Base-by-base conservation (phyloP, 805 yeast genomes). In the Suhomyces kilbournensis region DNA sequence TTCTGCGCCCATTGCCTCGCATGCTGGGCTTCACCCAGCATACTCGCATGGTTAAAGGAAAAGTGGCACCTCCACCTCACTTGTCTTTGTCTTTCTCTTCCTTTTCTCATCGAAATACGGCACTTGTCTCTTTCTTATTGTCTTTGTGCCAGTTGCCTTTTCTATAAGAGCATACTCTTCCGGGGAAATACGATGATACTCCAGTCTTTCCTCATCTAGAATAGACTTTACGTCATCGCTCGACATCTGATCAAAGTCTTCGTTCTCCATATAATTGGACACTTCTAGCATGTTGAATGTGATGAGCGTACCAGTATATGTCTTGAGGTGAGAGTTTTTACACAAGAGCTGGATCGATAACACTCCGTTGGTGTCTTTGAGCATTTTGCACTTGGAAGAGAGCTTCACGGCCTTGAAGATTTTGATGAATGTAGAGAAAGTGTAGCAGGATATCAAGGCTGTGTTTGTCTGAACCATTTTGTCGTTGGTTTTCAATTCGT, bases 51-150 rank as follows among this genome's bases (percentile, higher is more conserved):
- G 22, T 20, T 22, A 22, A 22, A 76, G 63, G 53, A 76, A 77
- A 23, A 77, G 61, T 1, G 81, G 81, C 9, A 76, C 69, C 53
- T 76, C 81, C 45, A 75, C 72, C 6, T 77, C 77, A 9, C 77
- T 77, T 10, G 77, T 77, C 38, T 71, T 75, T 1, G 72, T 68
- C 42, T 66, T 49, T 44, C 12, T 23, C 15, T n/a, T 46, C 42
- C n/a, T 17, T 25, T 40, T 17, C 10, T 22, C 22, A 23, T 12
- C 12, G 5, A 23, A 23, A 20, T 23, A 23, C 2, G 22, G 26
- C 45, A 42, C 42, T 8, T 38, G 42, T 38, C 42, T 38, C 42
- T 38, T 38, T 17, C 42, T 15, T 14, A 4, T 12, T 28, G 6
- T 28, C 32, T 28, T 28, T 10, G 42, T 9, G 20, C 42, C 23